phyloP scores from a whole-genome alignment of 352 stramenopile species.

The Phytophthora fragariae region DNA sequence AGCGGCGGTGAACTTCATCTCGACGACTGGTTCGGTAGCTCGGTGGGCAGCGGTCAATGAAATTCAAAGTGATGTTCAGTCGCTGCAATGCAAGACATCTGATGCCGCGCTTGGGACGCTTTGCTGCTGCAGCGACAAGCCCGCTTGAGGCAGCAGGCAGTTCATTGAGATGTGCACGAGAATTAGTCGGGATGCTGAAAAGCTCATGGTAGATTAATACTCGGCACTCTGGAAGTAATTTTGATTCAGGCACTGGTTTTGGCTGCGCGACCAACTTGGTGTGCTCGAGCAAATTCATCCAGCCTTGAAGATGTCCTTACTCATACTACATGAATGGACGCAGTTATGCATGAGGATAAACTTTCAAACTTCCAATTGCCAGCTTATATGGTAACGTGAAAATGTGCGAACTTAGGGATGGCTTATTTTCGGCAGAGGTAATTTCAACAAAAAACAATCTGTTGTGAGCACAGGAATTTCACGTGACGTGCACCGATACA shows the following conservation, averaged over 20 bases:
- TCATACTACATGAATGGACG: no score
- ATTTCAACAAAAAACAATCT: background rate
- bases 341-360: no score
- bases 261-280: no score
- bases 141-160: conserved; percentile 20
- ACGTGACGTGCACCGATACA: background rate
- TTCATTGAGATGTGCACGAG: conserved; percentile 31
- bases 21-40: conserved; percentile 1
- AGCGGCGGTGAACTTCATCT: conserved; percentile 35
- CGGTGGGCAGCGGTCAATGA: conserved; percentile 15
- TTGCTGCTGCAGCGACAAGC: conserved; percentile 31
- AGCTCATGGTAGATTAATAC: background rate
- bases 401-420: background rate
- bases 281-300: no score
- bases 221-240: no score
- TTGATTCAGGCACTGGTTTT: no score
- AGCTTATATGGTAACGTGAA: background rate
- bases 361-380: background rate
- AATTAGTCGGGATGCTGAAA: conserved; percentile 11
- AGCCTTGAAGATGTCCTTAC: no score
- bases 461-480: background rate
- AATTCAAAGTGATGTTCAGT: conserved; percentile 28
- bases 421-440: background rate
- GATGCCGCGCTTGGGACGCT: background rate
- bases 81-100: conserved; percentile 2